Percentiles rank a stretch among this genome's conserved stretches.
These are phyloP conservation scores for Luffa acutangula DNA, from an alignment of 306 rosid genomes.

Conservation along the genomic window DNA sequence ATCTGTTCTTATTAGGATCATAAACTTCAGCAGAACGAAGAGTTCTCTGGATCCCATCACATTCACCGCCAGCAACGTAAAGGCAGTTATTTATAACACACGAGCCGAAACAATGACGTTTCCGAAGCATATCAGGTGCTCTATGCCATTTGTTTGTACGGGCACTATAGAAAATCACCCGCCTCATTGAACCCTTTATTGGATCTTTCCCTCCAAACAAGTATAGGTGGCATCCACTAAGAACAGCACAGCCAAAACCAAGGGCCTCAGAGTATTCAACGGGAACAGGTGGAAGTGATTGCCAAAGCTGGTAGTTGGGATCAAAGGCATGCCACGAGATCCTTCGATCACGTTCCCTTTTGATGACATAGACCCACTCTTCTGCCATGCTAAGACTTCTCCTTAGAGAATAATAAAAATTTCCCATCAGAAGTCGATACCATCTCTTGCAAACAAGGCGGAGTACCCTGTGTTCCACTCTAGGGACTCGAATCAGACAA, in stretches of 20 bases:
- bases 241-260: conserved; percentile 98
- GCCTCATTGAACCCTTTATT: conserved; percentile 80
- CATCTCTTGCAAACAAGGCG: conserved; percentile 96
- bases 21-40: conserved; percentile 94
- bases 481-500: conserved; percentile 90
- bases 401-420: conserved; percentile 88
- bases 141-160: conserved; percentile 97
- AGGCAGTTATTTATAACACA: conserved; percentile 96
- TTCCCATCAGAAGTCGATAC: conserved; percentile 84
- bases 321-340: conserved; percentile 97
- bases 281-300: conserved; percentile 95
- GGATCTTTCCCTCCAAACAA: conserved; percentile 97
- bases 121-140: conserved; percentile 96
- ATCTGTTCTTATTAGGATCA: conserved; percentile 77
- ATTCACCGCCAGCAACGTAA: conserved; percentile 98
- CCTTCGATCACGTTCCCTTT: conserved; percentile 92
- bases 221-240: conserved; percentile 95
- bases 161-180: conserved; percentile 90
- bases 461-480: conserved; percentile 79
- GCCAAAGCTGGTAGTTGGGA: conserved; percentile 96
- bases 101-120: conserved; percentile 85
- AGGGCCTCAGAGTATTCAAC: conserved; percentile 88
- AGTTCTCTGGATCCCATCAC: conserved; percentile 94
- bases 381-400: conserved; percentile 98
- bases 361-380: conserved; percentile 97